Conservation (phyloP, 179 eudicot genomes). For the Beta corolliflora region DNA sequence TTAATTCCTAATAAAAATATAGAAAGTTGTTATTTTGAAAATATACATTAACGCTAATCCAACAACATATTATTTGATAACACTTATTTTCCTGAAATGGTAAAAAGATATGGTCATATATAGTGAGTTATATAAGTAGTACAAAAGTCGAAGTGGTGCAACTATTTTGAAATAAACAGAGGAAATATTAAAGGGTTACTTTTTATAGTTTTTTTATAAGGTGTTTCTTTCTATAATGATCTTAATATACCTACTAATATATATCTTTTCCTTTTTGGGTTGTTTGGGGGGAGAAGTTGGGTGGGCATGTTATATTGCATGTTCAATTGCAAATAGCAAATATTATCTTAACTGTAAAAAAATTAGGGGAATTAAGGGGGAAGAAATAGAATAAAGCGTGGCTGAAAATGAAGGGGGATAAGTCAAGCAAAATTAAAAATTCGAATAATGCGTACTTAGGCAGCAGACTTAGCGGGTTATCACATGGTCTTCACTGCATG, state of each 20-base stretch:
- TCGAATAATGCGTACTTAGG: slow-evolving; percentile 19
- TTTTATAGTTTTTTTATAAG: too few relatives aligned
- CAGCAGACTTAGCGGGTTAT: slow-evolving; percentile 34
- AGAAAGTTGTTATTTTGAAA: too few relatives aligned
- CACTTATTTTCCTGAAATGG: too few relatives aligned
- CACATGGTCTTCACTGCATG: slow-evolving; percentile 31
- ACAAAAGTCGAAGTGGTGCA: too few relatives aligned
- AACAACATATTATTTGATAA: too few relatives aligned
- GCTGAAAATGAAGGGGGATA: neutral
- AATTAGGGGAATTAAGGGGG: neutral
- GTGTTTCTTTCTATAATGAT: too few relatives aligned
- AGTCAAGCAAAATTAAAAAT: slow-evolving; percentile 14
- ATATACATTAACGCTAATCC: too few relatives aligned
- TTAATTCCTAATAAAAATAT: too few relatives aligned
- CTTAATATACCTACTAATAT: neutral
- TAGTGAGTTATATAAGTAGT: too few relatives aligned
- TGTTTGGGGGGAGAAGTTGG: neutral
- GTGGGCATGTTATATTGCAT: neutral
- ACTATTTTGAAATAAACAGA: too few relatives aligned
- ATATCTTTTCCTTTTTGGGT: neutral
- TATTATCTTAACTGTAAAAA: neutral
- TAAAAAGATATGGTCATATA: too few relatives aligned
- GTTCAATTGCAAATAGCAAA: neutral
- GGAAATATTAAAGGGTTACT: too few relatives aligned
- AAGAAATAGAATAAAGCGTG: neutral